Percentiles rank a stretch among this genome's conserved stretches.
Conservation (phyloP, 2,329 filamentous ascomycete species). For the Aspergillus awamori region DNA sequence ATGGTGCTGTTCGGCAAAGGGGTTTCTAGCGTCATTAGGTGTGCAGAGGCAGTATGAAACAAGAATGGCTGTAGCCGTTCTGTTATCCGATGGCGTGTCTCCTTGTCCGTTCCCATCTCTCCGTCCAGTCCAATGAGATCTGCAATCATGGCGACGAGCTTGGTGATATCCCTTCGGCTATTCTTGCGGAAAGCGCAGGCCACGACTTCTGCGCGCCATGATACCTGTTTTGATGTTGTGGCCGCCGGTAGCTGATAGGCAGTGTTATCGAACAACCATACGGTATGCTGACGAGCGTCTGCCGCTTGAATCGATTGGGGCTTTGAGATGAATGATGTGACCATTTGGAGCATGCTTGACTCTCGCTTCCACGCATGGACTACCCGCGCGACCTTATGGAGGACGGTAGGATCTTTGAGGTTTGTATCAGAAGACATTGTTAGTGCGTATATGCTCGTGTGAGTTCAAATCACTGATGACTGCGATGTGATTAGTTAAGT, state of each 20-base stretch:
- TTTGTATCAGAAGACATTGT: constrained; percentile 14
- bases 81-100: constrained; percentile 67
- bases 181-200: constrained; percentile 77
- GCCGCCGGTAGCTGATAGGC: constrained; percentile 62
- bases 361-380: constrained; percentile 19
- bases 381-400: constrained; percentile 13
- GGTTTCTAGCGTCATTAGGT: constrained; percentile 67
- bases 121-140: constrained; percentile 69
- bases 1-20: constrained; percentile 51
- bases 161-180: constrained; percentile 66
- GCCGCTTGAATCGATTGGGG: constrained; percentile 62
- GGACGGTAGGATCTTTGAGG: constrained; percentile 13
- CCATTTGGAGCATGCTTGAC: constrained; percentile 26
- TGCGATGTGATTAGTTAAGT: neutral
- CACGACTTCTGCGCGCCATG: constrained; percentile 82
- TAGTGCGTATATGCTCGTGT: neutral
- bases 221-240: constrained; percentile 39
- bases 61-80: constrained; percentile 66
- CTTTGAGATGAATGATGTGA: constrained; percentile 38
- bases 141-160: constrained; percentile 70
- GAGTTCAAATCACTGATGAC: neutral
- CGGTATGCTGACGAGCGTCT: constrained; percentile 65
- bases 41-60: constrained; percentile 71
- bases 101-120: constrained; percentile 46
- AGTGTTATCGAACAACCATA: constrained; percentile 91